Evolutionary conservation across 805 yeast genomes (phyloP), one percentile per base, ranked within the genome.

Genomic region (Candida lessepsii): DNA sequence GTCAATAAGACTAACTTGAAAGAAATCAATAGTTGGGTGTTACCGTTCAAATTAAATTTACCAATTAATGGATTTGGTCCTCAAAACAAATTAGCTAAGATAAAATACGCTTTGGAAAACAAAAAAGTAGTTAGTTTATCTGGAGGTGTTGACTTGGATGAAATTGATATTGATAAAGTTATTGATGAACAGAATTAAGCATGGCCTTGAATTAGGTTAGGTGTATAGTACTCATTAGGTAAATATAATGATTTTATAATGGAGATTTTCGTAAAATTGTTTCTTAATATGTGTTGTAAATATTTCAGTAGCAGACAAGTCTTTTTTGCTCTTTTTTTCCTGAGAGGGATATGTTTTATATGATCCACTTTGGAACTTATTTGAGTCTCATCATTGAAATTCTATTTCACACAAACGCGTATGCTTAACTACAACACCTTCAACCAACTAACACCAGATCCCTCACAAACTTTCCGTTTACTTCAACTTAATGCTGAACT

Each of bases 41-140:
- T 75, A 44, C 93, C 95, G 27, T 84, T 86, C 67, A 68, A 73
- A 52, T 70, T 86, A 53, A 81, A 74, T 47, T 72, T 81, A 25
- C 91, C 87, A 26, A 80, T 83, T 33, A 71, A 75, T 44, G 93
- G 93, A 18, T 83, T 81, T 76, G 81, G 84, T 34, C 85, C 93
- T 14, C 70, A 82, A 52, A 79, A 80, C 42, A 83, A 79, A 58
- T 71, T 86, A 58, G 80, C 79, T 53, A 80, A 78, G 61, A 54
- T 84, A 41, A 78, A 78, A 52, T 69, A 76, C 51, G 71, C 70
- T 47, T 76, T 75, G 53, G 76, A 69, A 30, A 65, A 74, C 53
- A 67, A 73, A 45, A 71, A 67, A 46, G 65, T 67, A 37, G 65
- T 74, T 40, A 75, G 80, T 47, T 76, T 82, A 51, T 74, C 85